These are phyloP conservation scores for Amanita molliuscula DNA, from an alignment of 768 basidiomycete genomes.

Conservation along the genomic window DNA sequence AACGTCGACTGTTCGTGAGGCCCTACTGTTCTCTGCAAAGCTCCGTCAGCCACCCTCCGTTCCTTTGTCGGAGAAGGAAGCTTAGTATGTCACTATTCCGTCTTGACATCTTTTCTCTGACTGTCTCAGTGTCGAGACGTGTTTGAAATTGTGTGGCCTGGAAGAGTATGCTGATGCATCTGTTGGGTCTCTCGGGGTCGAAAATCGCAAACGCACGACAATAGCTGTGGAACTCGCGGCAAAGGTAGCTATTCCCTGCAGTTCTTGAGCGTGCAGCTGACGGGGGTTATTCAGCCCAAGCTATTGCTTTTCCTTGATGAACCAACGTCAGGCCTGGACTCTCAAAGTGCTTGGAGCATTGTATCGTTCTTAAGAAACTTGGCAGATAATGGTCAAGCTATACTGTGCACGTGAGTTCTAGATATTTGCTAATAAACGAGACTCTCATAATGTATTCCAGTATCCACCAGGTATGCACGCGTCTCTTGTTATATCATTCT, in stretches of 20 bases:
- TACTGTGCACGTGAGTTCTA: constrained; percentile 69
- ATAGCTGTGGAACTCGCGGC: constrained; percentile 85
- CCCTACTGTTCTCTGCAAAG: constrained; percentile 68
- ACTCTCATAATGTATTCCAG: constrained; percentile 13
- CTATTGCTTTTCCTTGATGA: constrained; percentile 82
- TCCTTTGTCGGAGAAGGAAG: constrained; percentile 61
- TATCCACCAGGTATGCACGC: constrained; percentile 28
- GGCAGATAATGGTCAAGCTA: constrained; percentile 76
- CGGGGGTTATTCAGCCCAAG: constrained; percentile 41
- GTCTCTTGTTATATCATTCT: background rate
- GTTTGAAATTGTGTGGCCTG: constrained; percentile 57
- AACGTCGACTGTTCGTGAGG: constrained; percentile 71
- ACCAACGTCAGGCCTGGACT: constrained; percentile 82
- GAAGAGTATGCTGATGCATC: constrained; percentile 51
- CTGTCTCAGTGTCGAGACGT: constrained; percentile 26
- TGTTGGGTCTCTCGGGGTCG: constrained; percentile 56
- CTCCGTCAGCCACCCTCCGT: constrained; percentile 66
- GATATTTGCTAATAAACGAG: background rate
- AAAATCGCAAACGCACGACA: constrained; percentile 72
- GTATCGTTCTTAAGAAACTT: constrained; percentile 64
- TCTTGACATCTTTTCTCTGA: constrained; percentile 8
- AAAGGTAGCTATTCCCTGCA: constrained; percentile 34
- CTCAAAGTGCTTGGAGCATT: constrained; percentile 81
- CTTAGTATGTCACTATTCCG: constrained; percentile 43
- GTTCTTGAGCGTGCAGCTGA: background rate